phyloP scores from a whole-genome alignment of 2,329 filamentous ascomycete genomes.

The Hirsutella minnesotensis region DNA sequence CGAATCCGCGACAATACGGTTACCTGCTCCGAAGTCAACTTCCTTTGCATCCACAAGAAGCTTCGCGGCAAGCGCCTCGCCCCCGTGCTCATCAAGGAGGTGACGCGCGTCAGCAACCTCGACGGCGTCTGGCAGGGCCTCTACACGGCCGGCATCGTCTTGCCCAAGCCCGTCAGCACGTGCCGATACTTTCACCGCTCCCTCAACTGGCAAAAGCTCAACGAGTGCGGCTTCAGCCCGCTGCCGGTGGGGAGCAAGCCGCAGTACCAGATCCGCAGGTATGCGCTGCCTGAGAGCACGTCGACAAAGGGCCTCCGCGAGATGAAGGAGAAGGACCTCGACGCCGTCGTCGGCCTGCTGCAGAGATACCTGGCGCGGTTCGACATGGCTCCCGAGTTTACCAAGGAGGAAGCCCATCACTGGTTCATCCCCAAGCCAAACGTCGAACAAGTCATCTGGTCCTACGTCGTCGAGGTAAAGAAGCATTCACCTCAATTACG shows the following conservation, averaged over 20 bases:
- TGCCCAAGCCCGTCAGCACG: slow-evolving; percentile 85
- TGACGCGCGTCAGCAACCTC: slow-evolving; percentile 83
- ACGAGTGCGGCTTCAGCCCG: slow-evolving; percentile 88
- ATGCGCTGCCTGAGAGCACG: slow-evolving; percentile 66
- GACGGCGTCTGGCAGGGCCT: slow-evolving; percentile 86
- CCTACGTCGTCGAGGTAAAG: slow-evolving; percentile 72
- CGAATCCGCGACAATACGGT: slow-evolving; percentile 67
- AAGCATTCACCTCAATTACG: not conserved
- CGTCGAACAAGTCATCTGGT: slow-evolving; percentile 76
- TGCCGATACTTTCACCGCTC: slow-evolving; percentile 93
- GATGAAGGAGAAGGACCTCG: slow-evolving; percentile 70
- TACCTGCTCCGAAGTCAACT: slow-evolving; percentile 87
- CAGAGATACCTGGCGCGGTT: slow-evolving; percentile 68
- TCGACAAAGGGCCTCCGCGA: slow-evolving; percentile 62
- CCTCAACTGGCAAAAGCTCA: slow-evolving; percentile 91
- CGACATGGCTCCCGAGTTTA: slow-evolving; percentile 74
- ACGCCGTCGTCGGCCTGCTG: slow-evolving; percentile 62
- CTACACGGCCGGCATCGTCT: slow-evolving; percentile 83
- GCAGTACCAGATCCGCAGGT: slow-evolving; percentile 74
- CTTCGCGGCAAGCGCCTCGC: slow-evolving; percentile 84
- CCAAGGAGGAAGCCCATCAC: slow-evolving; percentile 69
- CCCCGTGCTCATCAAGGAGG: slow-evolving; percentile 93
- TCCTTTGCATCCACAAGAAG: slow-evolving; percentile 97
- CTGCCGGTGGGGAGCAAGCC: slow-evolving; percentile 76
- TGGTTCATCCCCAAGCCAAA: slow-evolving; percentile 66